Evolutionary conservation across 176 grass and related monocot species (phyloP), one percentile per base, ranked within the genome.

Genomic region (Eragrostis curvula): DNA sequence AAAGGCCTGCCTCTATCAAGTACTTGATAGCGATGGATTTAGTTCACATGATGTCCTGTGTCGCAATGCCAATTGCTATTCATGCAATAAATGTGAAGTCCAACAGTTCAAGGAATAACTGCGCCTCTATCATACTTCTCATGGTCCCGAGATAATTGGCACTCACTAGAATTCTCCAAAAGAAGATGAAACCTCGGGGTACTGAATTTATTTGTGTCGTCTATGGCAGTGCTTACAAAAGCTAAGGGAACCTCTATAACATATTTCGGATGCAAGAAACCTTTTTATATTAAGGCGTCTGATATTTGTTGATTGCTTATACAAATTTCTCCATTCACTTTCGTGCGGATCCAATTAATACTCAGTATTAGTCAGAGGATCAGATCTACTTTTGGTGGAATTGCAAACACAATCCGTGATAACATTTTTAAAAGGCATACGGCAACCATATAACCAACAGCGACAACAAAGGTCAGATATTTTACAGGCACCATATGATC

Each of bases 111-210:
- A 79, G 17, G 66, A n/a, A 88, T 36, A 72, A 40, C 25, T 60
- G 2, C 25, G 78, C 53, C 9, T 59, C 9, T 59, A 59, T 55
- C 46, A 30, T 40, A 76, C 9, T 64, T 77, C 65, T 63, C 7
- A 40, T 68, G 28, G 61, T 63, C 39, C 55, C 66, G 75, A 51
- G 29, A 47, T 81, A 52, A 75, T n/a, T n/a, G n/a, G 50, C 20
- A 72, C 46, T 56, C n/a, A 75, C 11, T 75, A 44, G 56, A 56
- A 64, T 23, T 66, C 74, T 36, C 23, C 9, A 84, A 47, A 72
- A 53, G 0, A 14, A 14, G 68, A 67, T 30, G 16, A 65, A 48
- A 66, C 14, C 18, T 70, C n/a, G 61, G 58, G 23, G 3, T 27
- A 11, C 47, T 29, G 44, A 1, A 84, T 5, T 59, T 56, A 21